Conservation (phyloP, 805 yeast genomes). For the Schwanniomyces sp. region DNA sequence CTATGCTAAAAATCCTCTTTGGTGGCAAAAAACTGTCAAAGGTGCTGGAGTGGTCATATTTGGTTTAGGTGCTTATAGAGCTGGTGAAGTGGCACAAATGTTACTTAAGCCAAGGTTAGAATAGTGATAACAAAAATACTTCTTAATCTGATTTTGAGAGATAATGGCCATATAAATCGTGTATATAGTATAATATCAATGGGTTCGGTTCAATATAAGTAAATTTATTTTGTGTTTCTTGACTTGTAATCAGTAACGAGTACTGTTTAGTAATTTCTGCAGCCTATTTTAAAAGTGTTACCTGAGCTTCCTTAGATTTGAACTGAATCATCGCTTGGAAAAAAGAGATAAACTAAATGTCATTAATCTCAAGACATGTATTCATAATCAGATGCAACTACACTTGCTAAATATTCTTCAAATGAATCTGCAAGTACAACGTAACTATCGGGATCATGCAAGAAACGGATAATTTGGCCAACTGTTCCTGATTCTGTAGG, state of each 20-base stretch:
- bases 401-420: neutral
- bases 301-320: too few species aligned
- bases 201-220: neutral
- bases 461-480: neutral
- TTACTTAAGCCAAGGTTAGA: constrained; percentile 8
- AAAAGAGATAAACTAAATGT: too few species aligned
- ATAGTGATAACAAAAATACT: neutral
- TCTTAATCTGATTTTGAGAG: too few species aligned
- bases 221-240: neutral
- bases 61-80: constrained; percentile 36
- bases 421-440: neutral
- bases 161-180: too few species aligned
- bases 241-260: too few species aligned
- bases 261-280: too few species aligned
- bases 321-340: too few species aligned
- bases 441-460: neutral
- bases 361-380: neutral
- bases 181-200: neutral
- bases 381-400: neutral
- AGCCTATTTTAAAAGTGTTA: too few species aligned
- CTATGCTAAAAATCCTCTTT: constrained; percentile 32
- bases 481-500: neutral
- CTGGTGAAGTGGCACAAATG: constrained; percentile 29
- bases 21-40: constrained; percentile 39
- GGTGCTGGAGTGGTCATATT: constrained; percentile 32